Evolutionary conservation across 169 alveolate genomes (phyloP).

Genomic region (Babesia divergens): DNA sequence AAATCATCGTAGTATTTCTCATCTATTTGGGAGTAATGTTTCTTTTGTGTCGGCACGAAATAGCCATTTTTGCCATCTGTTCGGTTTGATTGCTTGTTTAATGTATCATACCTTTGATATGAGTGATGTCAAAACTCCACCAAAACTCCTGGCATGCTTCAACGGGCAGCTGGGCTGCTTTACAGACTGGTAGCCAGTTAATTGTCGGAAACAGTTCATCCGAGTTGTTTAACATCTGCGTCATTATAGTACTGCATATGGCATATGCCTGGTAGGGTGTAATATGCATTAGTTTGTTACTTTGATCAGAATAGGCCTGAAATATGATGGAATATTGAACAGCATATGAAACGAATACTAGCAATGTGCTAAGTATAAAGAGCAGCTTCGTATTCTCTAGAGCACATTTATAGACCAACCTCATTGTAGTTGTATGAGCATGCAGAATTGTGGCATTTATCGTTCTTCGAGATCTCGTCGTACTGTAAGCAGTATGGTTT

Average conservation of each 20-base stretch:
- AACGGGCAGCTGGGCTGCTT: slow-evolving; percentile 19
- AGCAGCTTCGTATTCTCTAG: not conserved
- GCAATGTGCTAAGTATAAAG: not conserved
- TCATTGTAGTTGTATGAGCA: not conserved
- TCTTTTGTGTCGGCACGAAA: slow-evolving; percentile 8
- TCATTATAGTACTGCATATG: not conserved
- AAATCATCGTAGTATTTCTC: slow-evolving; percentile 28
- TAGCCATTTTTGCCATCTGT: slow-evolving; percentile 40
- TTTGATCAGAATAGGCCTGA: not conserved
- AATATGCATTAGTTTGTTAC: not conserved
- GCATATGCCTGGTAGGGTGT: not conserved
- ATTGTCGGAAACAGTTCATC: slow-evolving; percentile 13
- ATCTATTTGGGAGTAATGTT: slow-evolving; percentile 34
- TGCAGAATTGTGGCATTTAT: not conserved
- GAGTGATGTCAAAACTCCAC: slow-evolving; percentile 54
- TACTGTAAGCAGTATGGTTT: slow-evolving; percentile 28
- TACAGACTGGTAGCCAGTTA: slow-evolving; percentile 51
- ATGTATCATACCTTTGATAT: slow-evolving; percentile 23
- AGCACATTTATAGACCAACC: not conserved
- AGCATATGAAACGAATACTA: not conserved
- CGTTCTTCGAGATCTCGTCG: not conserved
- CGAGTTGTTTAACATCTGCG: not conserved
- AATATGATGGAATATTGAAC: not conserved
- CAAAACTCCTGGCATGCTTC: slow-evolving; percentile 44
- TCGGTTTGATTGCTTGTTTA: not conserved